A percentile compares a stretch with the other conserved stretches of the same genome.
Conservation (phyloP, 495 filamentous ascomycete genomes). For the Massariosphaeria phaeospora region DNA sequence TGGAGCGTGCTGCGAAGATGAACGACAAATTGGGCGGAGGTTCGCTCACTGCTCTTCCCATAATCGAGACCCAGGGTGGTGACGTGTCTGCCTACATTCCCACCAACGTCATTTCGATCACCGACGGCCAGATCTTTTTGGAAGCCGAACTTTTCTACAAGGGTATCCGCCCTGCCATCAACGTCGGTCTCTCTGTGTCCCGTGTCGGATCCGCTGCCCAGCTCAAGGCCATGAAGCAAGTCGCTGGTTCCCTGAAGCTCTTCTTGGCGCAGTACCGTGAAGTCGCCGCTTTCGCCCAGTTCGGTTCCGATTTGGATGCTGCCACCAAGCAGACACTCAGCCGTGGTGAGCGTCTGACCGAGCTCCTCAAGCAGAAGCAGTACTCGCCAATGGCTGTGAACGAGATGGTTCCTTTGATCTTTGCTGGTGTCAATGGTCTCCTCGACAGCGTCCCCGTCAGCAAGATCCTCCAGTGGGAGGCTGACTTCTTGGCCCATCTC, state of each 20-base stretch:
- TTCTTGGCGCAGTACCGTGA: conserved; percentile 99
- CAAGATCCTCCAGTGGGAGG: conserved; percentile 87
- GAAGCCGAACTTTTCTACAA: conserved; percentile 99
- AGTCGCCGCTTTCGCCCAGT: conserved; percentile 98
- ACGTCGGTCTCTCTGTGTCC: conserved; percentile 99
- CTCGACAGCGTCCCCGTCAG: conserved; percentile 79
- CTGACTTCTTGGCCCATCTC: conserved; percentile 87
- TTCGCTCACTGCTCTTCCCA: conserved; percentile 92
- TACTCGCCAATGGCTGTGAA: conserved; percentile 98
- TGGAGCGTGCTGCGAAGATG: conserved; percentile 99
- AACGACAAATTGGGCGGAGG: conserved; percentile 92
- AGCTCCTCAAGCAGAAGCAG: conserved; percentile 99
- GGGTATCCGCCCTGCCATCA: conserved; percentile 99
- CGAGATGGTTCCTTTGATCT: conserved; percentile 99
- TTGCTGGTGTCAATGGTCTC: conserved; percentile 96
- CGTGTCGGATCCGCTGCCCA: conserved; percentile 99
- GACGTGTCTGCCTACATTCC: conserved; percentile 99
- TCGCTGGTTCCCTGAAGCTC: conserved; percentile 98
- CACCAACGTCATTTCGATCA: conserved; percentile 99
- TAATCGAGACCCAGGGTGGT: conserved; percentile 99
- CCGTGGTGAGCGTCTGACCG: conserved; percentile 98
- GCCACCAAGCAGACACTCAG: conserved; percentile 97
- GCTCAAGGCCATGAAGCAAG: conserved; percentile 99
- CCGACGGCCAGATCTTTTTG: conserved; percentile 99
- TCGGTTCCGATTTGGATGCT: conserved; percentile 99